Evolutionary conservation across 768 basidiomycete genomes (phyloP).

Genomic region (Russula dissimulans): DNA sequence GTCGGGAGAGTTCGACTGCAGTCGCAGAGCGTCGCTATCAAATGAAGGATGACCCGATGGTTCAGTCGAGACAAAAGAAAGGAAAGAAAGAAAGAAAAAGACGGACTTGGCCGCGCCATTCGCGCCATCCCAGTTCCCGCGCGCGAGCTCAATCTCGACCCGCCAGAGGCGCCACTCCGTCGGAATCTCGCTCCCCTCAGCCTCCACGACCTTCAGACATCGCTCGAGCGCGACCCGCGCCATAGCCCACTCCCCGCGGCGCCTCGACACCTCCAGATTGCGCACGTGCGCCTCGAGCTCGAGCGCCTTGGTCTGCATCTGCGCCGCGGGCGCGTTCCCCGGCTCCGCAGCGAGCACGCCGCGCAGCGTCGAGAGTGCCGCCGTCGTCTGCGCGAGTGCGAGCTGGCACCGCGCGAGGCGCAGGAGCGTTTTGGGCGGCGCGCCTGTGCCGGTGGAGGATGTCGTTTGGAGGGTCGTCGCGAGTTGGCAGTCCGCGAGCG

Average conservation of each 20-base stretch:
- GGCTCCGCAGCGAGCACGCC: conserved; percentile 32
- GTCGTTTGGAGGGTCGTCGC: conserved; percentile 56
- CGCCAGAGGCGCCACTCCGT: conserved; percentile 74
- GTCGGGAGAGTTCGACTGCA: conserved; percentile 68
- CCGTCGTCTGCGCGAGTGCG: conserved; percentile 59
- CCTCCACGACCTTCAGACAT: conserved; percentile 62
- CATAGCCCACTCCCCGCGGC: conserved; percentile 63
- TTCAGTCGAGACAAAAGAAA: not conserved
- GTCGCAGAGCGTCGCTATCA: conserved; percentile 62
- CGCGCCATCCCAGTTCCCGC: conserved; percentile 67
- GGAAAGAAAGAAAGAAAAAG: not conserved
- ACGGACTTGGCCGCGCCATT: conserved; percentile 65
- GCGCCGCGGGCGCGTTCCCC: conserved; percentile 18
- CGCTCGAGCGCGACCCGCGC: conserved; percentile 75
- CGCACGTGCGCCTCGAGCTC: conserved; percentile 57
- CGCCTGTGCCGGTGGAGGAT: conserved; percentile 1
- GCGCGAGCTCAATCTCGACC: conserved; percentile 67
- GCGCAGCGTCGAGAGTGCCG: conserved; percentile 61
- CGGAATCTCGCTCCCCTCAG: conserved; percentile 67
- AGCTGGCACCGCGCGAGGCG: conserved; percentile 80
- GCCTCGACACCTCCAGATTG: conserved; percentile 49
- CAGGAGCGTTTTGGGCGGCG: conserved; percentile 71
- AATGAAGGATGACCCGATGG: not conserved
- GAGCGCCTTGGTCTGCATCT: conserved; percentile 52
- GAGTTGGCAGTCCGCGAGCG: conserved; percentile 70